Percentiles rank a stretch among this genome's conserved stretches.
These are phyloP conservation scores for Yarrowia deformans DNA, from an alignment of 805 yeast species.

Conservation along the genomic window DNA sequence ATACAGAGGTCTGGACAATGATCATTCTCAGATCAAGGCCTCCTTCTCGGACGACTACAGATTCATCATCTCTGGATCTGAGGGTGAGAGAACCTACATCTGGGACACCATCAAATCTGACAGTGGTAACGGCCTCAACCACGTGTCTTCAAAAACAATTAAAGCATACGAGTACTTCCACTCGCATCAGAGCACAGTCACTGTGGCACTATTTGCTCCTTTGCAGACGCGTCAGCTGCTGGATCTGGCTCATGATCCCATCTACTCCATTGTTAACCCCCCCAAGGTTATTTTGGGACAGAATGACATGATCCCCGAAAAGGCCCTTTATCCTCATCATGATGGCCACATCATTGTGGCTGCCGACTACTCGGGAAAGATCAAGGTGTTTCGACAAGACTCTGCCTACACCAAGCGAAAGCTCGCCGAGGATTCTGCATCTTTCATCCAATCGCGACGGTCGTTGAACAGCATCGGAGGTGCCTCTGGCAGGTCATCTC, in stretches of 20 bases:
- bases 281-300: slow-evolving; percentile 46
- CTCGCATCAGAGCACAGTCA: slow-evolving; percentile 76
- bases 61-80: slow-evolving; percentile 79
- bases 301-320: slow-evolving; percentile 32
- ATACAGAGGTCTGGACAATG: slow-evolving; percentile 76
- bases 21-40: slow-evolving; percentile 75
- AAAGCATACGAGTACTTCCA: slow-evolving; percentile 73
- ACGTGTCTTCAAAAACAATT: slow-evolving; percentile 49
- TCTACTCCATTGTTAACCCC: slow-evolving; percentile 65
- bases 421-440: slow-evolving; percentile 41
- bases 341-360: slow-evolving; percentile 66
- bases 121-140: slow-evolving; percentile 45
- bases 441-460: slow-evolving; percentile 23
- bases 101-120: slow-evolving; percentile 61
- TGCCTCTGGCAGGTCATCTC: slow-evolving; percentile 35
- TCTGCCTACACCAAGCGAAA: slow-evolving; percentile 57
- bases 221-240: slow-evolving; percentile 66
- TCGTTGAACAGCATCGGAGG: slow-evolving; percentile 24
- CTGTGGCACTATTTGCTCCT: slow-evolving; percentile 82
- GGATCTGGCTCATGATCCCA: slow-evolving; percentile 77
- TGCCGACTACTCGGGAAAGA: slow-evolving; percentile 74
- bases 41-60: slow-evolving; percentile 62
- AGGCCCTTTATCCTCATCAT: slow-evolving; percentile 41
- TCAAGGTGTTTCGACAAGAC: slow-evolving; percentile 83
- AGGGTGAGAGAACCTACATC: slow-evolving; percentile 83